Conservation (phyloP, 164 flowering plant genomes). For the Magnolia officinalis region DNA sequence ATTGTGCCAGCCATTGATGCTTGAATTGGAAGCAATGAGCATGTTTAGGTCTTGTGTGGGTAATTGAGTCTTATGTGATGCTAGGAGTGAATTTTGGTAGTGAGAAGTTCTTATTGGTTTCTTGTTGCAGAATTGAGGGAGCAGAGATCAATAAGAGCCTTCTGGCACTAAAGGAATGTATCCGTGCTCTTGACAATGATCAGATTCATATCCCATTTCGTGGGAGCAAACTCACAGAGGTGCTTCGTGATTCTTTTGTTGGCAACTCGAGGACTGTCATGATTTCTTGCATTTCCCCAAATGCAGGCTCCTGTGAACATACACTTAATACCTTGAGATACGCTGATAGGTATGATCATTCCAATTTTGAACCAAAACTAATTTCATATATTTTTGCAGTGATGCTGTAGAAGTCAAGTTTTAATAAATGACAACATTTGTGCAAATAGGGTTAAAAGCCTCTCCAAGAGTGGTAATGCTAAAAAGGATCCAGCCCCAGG, state of each 20-base stretch:
- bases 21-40: not conserved
- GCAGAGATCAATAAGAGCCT: constrained; percentile 99
- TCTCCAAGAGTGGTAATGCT: constrained; percentile 77
- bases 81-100: not conserved
- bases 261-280: constrained; percentile 98
- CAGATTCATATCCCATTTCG: constrained; percentile 98
- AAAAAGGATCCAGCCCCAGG: constrained; percentile 59
- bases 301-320: constrained; percentile 98
- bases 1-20: not conserved
- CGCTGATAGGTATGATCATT: constrained; percentile 70
- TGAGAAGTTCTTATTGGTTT: not conserved
- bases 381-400: not conserved
- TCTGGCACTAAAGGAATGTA: constrained; percentile 97
- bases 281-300: constrained; percentile 99
- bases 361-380: not conserved
- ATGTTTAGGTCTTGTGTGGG: not conserved
- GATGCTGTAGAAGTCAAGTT: not conserved
- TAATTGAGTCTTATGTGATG: too few relatives aligned
- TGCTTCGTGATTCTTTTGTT: constrained; percentile 98
- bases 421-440: constrained; percentile 1
- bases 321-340: constrained; percentile 97
- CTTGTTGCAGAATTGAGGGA: constrained; percentile 79
- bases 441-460: constrained; percentile 79
- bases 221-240: constrained; percentile 99
- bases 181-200: constrained; percentile 99